phyloP scores from a whole-genome alignment of 768 basidiomycete genomes.

The Kwoniella sp. region DNA sequence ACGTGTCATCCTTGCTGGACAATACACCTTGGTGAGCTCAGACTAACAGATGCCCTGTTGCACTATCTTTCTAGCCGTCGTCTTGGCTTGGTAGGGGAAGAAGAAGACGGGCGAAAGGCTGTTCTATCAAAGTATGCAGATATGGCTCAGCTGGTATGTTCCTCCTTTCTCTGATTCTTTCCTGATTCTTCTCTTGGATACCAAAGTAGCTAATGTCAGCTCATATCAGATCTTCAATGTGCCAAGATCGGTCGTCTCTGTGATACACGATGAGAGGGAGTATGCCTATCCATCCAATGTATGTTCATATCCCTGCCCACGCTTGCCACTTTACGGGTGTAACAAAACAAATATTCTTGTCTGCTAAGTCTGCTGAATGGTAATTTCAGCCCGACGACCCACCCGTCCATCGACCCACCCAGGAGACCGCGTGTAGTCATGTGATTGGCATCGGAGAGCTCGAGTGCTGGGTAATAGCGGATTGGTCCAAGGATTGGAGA shows the following conservation, averaged over 20 bases:
- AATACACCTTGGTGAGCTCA: constrained; percentile 1
- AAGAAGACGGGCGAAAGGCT: constrained; percentile 22
- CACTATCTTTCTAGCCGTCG: constrained; percentile 20
- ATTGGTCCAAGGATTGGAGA: constrained; percentile 42
- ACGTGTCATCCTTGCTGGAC: background rate
- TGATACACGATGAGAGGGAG: constrained; percentile 18
- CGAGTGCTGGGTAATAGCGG: constrained; percentile 33
- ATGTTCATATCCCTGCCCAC: background rate
- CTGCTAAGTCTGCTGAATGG: constrained; percentile 3
- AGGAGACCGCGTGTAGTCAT: constrained; percentile 19
- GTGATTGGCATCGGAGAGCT: constrained; percentile 3
- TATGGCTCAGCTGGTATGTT: constrained; percentile 38
- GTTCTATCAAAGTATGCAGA: constrained; percentile 46
- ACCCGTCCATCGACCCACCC: background rate
- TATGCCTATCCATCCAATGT: constrained; percentile 10
- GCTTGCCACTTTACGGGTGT: no score
- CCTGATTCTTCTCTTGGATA: background rate
- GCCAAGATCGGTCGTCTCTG: background rate
- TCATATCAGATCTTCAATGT: constrained; percentile 16
- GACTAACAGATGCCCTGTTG: background rate
- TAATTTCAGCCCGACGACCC: constrained; percentile 1
- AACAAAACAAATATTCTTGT: no score
- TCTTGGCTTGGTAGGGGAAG: constrained; percentile 29
- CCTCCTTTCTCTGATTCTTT: no score
- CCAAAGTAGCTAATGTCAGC: background rate